Evolutionary conservation across 164 flowering plant genomes (phyloP).

Genomic region (Chloranthus sessilifolius): DNA sequence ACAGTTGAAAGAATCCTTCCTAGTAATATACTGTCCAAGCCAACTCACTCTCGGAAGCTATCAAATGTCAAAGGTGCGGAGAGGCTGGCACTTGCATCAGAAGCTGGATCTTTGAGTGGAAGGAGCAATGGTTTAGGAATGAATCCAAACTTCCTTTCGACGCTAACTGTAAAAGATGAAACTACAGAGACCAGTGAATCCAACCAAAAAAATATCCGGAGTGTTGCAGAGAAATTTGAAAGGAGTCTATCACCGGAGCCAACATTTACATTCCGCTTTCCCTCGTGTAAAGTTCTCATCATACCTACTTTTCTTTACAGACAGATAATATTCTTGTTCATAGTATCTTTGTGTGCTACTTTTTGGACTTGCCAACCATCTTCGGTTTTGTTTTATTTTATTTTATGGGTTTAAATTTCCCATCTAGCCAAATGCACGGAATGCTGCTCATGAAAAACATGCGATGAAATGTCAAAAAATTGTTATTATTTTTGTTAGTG

Average conservation of each 20-base stretch:
- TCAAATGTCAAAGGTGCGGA: slow-evolving; percentile 45
- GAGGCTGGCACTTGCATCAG: slow-evolving; percentile 24
- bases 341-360: too few species aligned
- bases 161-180: slow-evolving; percentile 25
- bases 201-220: slow-evolving; percentile 21
- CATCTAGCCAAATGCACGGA: too few species aligned
- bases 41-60: slow-evolving; percentile 40
- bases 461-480: too few species aligned
- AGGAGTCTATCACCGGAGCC: slow-evolving; percentile 26
- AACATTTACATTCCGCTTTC: too few species aligned
- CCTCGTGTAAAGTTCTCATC: too few species aligned
- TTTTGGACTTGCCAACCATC: too few species aligned
- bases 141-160: slow-evolving; percentile 33
- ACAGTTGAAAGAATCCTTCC: slow-evolving; percentile 42
- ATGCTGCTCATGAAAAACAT: too few species aligned
- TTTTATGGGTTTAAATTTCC: too few species aligned
- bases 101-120: slow-evolving; percentile 26
- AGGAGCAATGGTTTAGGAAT: slow-evolving; percentile 31
- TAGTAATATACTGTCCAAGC: slow-evolving; percentile 43
- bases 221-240: slow-evolving; percentile 37
- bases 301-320: too few species aligned
- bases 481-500: too few species aligned
- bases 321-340: too few species aligned
- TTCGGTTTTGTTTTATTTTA: too few species aligned
- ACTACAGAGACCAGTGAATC: slow-evolving; percentile 27